These are phyloP conservation scores for Verticillium longisporum DNA, from an alignment of 2,329 filamentous ascomycete genomes.

Conservation along the genomic window DNA sequence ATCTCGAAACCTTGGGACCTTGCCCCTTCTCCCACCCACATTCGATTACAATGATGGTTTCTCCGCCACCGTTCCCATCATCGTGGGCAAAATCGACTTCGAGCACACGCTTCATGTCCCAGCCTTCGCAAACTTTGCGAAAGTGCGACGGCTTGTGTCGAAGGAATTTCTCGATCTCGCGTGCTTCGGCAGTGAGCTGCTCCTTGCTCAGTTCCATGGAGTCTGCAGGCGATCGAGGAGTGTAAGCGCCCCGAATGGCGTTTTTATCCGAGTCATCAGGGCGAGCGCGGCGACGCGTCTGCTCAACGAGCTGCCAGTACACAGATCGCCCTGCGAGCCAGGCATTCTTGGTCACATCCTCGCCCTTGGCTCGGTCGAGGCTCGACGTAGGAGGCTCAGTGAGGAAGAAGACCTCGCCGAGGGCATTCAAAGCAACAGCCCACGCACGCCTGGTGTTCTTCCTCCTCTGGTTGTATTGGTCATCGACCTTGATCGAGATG, in stretches of 20 bases:
- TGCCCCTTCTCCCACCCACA: constrained; percentile 60
- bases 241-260: constrained; percentile 66
- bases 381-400: constrained; percentile 22
- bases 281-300: constrained; percentile 64
- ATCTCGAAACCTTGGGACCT: constrained; percentile 35
- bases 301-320: constrained; percentile 75
- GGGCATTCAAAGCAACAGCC: constrained; percentile 88
- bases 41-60: constrained; percentile 67
- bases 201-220: constrained; percentile 63
- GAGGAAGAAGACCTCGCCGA: constrained; percentile 87
- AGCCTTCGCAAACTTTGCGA: constrained; percentile 68
- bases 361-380: constrained; percentile 35
- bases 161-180: constrained; percentile 73
- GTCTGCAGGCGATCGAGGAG: constrained; percentile 70
- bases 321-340: constrained; percentile 76
- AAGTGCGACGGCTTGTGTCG: constrained; percentile 70
- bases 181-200: constrained; percentile 69
- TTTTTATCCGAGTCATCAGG: constrained; percentile 68
- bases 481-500: constrained; percentile 75
- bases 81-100: constrained; percentile 86
- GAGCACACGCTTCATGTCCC: constrained; percentile 84
- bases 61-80: constrained; percentile 68
- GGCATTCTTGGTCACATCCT: constrained; percentile 58
- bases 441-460: constrained; percentile 67
- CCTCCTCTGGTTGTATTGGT: constrained; percentile 67